These are phyloP conservation scores for Linnemannia zychae DNA, from an alignment of 192 early-diverging fungal species.

Conservation along the genomic window DNA sequence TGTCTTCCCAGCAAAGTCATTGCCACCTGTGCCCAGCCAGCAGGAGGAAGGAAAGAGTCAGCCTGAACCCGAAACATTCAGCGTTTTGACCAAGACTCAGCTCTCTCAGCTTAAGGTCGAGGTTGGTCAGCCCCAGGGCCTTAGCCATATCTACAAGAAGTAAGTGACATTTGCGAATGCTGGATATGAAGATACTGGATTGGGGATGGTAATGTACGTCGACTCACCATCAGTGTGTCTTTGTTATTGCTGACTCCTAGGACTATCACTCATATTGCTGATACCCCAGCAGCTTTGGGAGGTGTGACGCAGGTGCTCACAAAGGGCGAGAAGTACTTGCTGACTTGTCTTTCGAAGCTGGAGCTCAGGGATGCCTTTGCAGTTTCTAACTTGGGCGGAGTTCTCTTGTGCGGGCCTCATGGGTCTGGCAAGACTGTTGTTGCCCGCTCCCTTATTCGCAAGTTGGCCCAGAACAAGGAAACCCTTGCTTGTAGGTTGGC, in stretches of 20 bases:
- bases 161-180: not conserved
- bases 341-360: slow-evolving; percentile 56
- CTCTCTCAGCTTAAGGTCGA: slow-evolving; percentile 50
- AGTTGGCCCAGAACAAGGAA: slow-evolving; percentile 53
- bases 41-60: slow-evolving; percentile 28
- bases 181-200: not conserved
- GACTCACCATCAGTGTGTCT: not conserved
- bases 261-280: slow-evolving; percentile 32
- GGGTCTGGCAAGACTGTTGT: slow-evolving; percentile 84
- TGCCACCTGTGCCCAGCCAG: slow-evolving; percentile 15
- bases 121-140: slow-evolving; percentile 53
- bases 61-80: slow-evolving; percentile 40
- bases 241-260: slow-evolving; percentile 34
- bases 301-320: slow-evolving; percentile 56
- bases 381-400: slow-evolving; percentile 63
- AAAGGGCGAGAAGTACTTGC: slow-evolving; percentile 57
- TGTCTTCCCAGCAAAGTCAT: slow-evolving; percentile 57
- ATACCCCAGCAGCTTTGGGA: slow-evolving; percentile 53
- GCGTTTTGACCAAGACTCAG: slow-evolving; percentile 35
- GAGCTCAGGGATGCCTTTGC: slow-evolving; percentile 56
- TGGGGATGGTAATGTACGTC: not conserved
- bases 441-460: slow-evolving; percentile 62
- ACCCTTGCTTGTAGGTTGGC: slow-evolving; percentile 62
- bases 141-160: slow-evolving; percentile 42
- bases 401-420: slow-evolving; percentile 77